Percentiles rank a stretch among this genome's conserved stretches.
These are phyloP conservation scores for Adansonia madagascariensis DNA, from an alignment of 441 rosid species.

Conservation along the genomic window DNA sequence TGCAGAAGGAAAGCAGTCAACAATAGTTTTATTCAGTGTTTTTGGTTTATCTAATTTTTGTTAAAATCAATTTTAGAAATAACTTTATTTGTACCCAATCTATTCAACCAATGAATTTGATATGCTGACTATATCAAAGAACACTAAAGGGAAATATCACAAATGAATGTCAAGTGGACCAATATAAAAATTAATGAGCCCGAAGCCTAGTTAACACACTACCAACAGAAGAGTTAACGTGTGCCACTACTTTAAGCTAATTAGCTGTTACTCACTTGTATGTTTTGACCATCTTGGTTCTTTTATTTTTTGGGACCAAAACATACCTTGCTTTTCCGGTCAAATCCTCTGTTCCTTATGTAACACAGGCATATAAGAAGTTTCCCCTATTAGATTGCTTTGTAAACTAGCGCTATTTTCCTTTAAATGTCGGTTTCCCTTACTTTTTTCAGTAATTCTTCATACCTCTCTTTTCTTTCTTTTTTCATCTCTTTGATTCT, in stretches of 20 bases:
- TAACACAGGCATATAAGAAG: too few relatives aligned
- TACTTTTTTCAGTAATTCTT: neutral
- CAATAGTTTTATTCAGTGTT: neutral
- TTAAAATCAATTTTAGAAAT: neutral
- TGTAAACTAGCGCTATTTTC: too few relatives aligned
- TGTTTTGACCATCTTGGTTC: neutral
- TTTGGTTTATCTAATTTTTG: neutral
- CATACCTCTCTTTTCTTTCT: neutral
- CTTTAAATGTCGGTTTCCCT: neutral
- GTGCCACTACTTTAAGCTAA: neutral
- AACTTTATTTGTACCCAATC: neutral
- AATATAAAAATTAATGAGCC: neutral
- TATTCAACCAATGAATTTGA: neutral
- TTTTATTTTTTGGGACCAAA: neutral
- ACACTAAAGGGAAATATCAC: neutral
- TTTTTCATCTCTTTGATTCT: neutral
- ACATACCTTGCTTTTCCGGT: neutral
- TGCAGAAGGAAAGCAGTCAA: neutral
- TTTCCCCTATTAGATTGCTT: too few relatives aligned
- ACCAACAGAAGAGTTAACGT: neutral
- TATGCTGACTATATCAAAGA: neutral
- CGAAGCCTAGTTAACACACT: neutral
- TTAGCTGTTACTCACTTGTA: neutral
- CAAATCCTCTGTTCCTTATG: neutral
- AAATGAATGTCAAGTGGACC: neutral